phyloP scores from a whole-genome alignment of 176 grass and related monocot species.

The Bromus sterilis region DNA sequence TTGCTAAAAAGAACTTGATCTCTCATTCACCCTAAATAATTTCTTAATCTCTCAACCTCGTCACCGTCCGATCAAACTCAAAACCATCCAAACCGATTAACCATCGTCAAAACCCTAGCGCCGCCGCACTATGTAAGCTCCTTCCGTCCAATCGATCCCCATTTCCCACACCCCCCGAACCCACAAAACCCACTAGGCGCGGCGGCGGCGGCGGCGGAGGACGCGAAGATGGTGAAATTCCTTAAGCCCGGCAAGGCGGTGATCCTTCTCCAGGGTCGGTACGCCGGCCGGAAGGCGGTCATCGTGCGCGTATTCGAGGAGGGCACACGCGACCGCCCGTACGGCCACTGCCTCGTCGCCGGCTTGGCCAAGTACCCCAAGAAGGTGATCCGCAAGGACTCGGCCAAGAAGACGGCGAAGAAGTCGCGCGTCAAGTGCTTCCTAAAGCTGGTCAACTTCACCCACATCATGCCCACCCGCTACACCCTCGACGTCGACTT shows the following conservation, averaged over 20 bases:
- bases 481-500: constrained; percentile 48
- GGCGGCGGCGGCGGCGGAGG: background rate
- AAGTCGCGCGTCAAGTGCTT: constrained; percentile 52
- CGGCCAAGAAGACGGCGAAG: constrained; percentile 59
- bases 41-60: too few relatives aligned
- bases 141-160: background rate
- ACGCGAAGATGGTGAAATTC: constrained; percentile 44
- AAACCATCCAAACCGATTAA: background rate
- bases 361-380: constrained; percentile 42
- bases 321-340: constrained; percentile 47
- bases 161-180: background rate
- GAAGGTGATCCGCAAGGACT: constrained; percentile 60
- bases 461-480: constrained; percentile 54
- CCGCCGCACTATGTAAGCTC: background rate
- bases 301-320: constrained; percentile 51
- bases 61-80: background rate
- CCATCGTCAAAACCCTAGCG: constrained; percentile 8
- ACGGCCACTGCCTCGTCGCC: constrained; percentile 55
- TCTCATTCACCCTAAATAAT: too few relatives aligned
- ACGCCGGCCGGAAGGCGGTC: constrained; percentile 41
- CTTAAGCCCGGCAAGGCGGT: constrained; percentile 51
- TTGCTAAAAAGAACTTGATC: too few relatives aligned
- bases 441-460: constrained; percentile 51
- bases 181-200: background rate
- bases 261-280: constrained; percentile 44